A percentile compares a stretch with the other conserved stretches of the same genome.
phyloP scores from a whole-genome alignment of 2,329 filamentous ascomycete species.

The Phaeosphaeria sp. region DNA sequence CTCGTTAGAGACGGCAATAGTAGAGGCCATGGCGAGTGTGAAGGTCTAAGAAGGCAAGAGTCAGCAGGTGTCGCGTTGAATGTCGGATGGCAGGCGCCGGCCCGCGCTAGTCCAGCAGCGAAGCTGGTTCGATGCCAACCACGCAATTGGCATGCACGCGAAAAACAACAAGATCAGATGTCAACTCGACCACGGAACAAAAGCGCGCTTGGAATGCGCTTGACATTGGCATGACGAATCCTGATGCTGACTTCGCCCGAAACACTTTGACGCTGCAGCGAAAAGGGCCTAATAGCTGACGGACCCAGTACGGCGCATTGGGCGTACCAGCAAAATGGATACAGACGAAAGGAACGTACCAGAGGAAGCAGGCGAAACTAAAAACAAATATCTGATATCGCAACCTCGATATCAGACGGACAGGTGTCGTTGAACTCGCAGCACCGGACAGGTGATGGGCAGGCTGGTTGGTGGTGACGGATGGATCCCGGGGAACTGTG shows the following conservation, averaged over 20 bases:
- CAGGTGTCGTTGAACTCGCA: background rate
- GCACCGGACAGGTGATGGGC: background rate
- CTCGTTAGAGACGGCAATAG: conserved; percentile 63
- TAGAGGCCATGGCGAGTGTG: conserved; percentile 33
- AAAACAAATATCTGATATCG: background rate
- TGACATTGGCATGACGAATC: background rate
- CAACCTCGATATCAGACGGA: background rate
- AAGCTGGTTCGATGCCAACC: background rate
- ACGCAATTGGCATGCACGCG: background rate
- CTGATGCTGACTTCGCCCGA: background rate
- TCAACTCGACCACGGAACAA: background rate
- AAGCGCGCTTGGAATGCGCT: background rate
- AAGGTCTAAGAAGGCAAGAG: background rate
- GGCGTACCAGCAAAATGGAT: background rate
- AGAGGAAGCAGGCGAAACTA: too few species aligned
- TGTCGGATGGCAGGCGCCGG: background rate
- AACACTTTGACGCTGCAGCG: background rate
- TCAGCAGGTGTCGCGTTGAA: background rate
- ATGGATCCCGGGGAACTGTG: background rate
- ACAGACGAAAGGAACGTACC: background rate
- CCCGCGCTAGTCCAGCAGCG: background rate
- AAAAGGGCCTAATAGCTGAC: background rate
- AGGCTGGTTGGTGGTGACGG: background rate
- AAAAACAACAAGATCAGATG: background rate
- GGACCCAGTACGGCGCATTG: background rate